Base-by-base conservation (phyloP, 108 stramenopile genomes). In the Cyclotella kingstonii region DNA sequence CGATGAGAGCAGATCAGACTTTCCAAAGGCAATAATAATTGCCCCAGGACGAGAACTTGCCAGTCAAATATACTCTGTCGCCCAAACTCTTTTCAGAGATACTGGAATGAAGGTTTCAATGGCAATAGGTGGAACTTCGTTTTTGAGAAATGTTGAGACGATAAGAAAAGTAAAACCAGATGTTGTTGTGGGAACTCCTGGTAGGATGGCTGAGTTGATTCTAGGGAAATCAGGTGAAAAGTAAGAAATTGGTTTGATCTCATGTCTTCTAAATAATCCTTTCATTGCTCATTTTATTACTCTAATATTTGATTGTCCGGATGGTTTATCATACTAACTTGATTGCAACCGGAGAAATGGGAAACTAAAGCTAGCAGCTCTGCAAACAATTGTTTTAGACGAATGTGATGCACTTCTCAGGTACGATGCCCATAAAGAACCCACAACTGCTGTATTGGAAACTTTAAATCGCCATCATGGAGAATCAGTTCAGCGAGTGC, bases 351-450 rank as follows among this genome's bases (percentile, higher is more conserved):
- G n/a, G n/a, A 62, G 75, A 46, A 80, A 64, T 22, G 89, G 89
- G 45, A 68, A 77, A 26, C 51, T 91, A 31, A 94, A 91, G 59
- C 71, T 86, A 40, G 66, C 64, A 8, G 61, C 51, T 39, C 50
- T 89, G 0, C 83, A 82, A 68, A 61, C 81, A 9, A 17, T 94
- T 1, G 89, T 94, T 4, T 44, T 94, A 59, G 93, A 94, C 73
- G 93, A 94, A 77, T 89, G 84, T 49, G 93, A 94, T 79, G 89
- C 89, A 22, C 80, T 94, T 47, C 64, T 94, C 38, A 71, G 85
- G 46, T 89, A 87, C 59, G 76, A 84, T 51, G 73, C 86, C 3
- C 89, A 94, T 47, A 66, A 79, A 19, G 93, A 91, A 45, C 85
- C 87, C 9, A 94, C 88, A 15, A 54, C 33, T 18, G 89, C 89